A percentile compares a stretch with the other conserved stretches of the same genome.
Conservation (phyloP, 139 green algal genomes). For the Nannochloris sp. region DNA sequence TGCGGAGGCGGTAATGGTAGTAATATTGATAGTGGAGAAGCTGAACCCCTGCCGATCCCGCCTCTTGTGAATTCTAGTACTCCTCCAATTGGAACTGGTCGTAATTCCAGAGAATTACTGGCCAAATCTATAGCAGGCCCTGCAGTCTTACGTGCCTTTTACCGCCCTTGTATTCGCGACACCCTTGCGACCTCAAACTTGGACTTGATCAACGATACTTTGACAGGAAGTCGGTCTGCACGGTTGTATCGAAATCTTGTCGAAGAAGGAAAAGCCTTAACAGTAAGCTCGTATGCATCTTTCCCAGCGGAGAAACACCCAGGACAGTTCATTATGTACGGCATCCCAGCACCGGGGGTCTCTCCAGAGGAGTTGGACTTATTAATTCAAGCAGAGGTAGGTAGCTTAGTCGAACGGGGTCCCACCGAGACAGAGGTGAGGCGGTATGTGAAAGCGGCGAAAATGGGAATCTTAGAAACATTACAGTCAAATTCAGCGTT, state of each 20-base stretch:
- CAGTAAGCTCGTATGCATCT: conserved; percentile 20
- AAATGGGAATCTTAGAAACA: conserved; percentile 34
- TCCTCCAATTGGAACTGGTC: too few relatives aligned
- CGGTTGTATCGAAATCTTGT: conserved; percentile 56
- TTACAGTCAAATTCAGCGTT: conserved; percentile 45
- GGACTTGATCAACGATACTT: conserved; percentile 44
- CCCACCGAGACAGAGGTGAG: conserved; percentile 36
- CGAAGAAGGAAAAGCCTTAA: conserved; percentile 33
- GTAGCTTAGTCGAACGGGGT: conserved; percentile 29
- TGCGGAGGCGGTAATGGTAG: not conserved
- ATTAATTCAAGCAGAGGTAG: conserved; percentile 28
- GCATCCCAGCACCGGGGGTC: conserved; percentile 22
- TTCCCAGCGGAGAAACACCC: conserved; percentile 62
- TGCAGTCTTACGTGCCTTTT: conserved; percentile 51
- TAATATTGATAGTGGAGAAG: not conserved
- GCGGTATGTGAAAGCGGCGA: conserved; percentile 31
- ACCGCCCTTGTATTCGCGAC: conserved; percentile 39
- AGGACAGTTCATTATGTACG: conserved; percentile 29
- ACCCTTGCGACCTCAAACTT: conserved; percentile 19
- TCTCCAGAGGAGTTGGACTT: conserved; percentile 21
- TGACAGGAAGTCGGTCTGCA: conserved; percentile 41
- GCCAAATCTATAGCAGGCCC: conserved; percentile 35
- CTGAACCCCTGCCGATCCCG: conserved; percentile 1
- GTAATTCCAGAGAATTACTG: not conserved
- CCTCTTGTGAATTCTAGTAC: not conserved